Conservation (phyloP, 805 yeast genomes). For the Metschnikowia noctiluminum region DNA sequence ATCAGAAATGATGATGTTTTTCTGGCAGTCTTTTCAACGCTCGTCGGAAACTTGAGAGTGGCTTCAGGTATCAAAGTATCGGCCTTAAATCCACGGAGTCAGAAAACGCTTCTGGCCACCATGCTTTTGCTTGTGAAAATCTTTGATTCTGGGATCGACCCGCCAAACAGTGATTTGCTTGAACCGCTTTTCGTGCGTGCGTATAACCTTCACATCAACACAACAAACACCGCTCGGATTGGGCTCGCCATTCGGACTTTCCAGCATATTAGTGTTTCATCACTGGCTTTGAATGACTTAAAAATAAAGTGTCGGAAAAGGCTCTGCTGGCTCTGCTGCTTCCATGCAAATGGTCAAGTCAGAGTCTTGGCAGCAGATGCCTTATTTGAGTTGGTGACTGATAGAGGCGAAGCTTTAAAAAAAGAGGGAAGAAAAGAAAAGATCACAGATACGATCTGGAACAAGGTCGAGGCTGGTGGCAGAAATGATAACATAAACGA, state of each 20-base stretch:
- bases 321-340: conserved; percentile 27
- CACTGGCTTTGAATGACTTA: conserved; percentile 2
- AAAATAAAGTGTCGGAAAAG: conserved; percentile 15
- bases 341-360: conserved; percentile 30
- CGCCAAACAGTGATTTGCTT: conserved; percentile 29
- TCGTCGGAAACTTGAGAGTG: conserved; percentile 20
- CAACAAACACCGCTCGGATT: conserved; percentile 37
- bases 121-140: conserved; percentile 34
- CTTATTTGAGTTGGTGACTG: conserved; percentile 35
- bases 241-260: conserved; percentile 42
- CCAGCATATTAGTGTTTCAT: conserved; percentile 30
- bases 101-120: conserved; percentile 23
- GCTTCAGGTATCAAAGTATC: conserved; percentile 13
- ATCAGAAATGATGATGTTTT: not conserved
- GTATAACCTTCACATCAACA: conserved; percentile 56
- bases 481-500: too few species aligned
- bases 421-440: not conserved
- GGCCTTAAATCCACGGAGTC: conserved; percentile 14
- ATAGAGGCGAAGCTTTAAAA: conserved; percentile 3
- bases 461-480: too few species aligned
- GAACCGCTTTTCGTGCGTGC: conserved; percentile 43
- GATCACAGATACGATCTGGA: not conserved
- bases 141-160: conserved; percentile 34
- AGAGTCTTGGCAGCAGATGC: conserved; percentile 41
- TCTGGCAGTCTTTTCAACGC: conserved; percentile 6